Base-by-base conservation (phyloP, 768 basidiomycete species). In the Neoboletus magnificus region DNA sequence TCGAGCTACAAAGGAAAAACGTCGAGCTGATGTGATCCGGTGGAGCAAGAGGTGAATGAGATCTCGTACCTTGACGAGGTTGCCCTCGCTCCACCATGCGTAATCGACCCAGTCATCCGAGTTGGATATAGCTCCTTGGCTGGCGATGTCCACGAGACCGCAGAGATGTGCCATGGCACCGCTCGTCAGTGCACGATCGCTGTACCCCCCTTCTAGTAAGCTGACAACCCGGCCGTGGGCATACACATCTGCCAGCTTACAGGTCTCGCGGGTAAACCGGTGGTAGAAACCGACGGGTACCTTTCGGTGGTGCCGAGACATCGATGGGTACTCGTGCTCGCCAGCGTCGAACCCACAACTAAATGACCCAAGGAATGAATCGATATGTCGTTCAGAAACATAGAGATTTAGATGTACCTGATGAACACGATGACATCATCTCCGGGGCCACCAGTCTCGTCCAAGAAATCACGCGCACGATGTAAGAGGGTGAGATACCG, bases 291-390 rank as follows among this genome's bases (percentile, higher is more conserved):
- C 83, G 0, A 85, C 78, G 0, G 95, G 96, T 0, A 98, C 92
- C 58, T 87, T 88, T n/a, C 93, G 85, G 36, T 83, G 80, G 66
- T 99, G 95, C 16, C 96, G 78, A 25, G 91, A 93, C 96, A 99
- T 99, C 4, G 84, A 86, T 13, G 82, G 75, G 58, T 87, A 85
- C 66, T 99, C 96, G 64, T 98, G 92, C 66, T 94, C 89, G 49
- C 87, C 91, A 0, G 95, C 95, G 62, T 99, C 96, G 74, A 98
- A 93, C 1, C 96, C 96, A 59, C 91, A 92, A 61, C 93, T 95
- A 33, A n/a, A 33, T 33, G 13, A 5, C 33, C 5, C 33, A 0
- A 33, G 33, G 33, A 1, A 33, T 12, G 33, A 5, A n/a, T 30
- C 20, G 13, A 51, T 11, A 8, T 23, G 25, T 32, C 1, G 1